Evolutionary conservation across 2,329 filamentous ascomycete genomes (phyloP), one percentile per base, ranked within the genome.

Genomic region (Epichloe gansuensis): DNA sequence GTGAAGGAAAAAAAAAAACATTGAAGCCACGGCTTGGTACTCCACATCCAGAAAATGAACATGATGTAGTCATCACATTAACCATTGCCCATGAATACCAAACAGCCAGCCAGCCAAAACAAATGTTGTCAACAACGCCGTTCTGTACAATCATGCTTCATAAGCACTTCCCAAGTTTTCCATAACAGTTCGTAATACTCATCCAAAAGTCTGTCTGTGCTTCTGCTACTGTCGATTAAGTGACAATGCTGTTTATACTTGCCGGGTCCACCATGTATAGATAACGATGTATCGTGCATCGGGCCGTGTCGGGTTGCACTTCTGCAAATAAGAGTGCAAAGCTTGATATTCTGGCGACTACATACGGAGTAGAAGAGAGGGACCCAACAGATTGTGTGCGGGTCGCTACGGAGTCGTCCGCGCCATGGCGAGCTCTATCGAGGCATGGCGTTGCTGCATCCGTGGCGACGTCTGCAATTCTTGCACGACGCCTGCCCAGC

Each of bases 401-500:
- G 25, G 27, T 15, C 34, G 36, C 55, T 46, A 60, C 17, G 55
- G 57, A 35, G 63, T 54, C 36, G 59, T 53, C 51, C 56, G 56
- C 38, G 71, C 68, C 74, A 81, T 80, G 54, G 76, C 68, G 57
- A 70, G 71, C 64, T 84, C 81, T 59, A 83, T 77, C 7, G 76
- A 81, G n/a, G 78, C 76, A 60, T 80, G 79, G 15, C 81, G 72
- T 59, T 80, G 76, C 48, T 80, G 77, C 69, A 84, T 74, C 52
- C 75, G 64, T 2, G 80, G 81, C 25, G 77, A 81, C 51, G 68
- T 75, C 62, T 83, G 80, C 48, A 84, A 66, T 59, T 84, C 81
- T 51, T 77, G 70, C 23, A 84, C 77, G 5, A 84, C 80, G 27
- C 79, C 78, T 21, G 77, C 76, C 81, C 81, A 84, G 27, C 79